These are phyloP conservation scores for Aspergillus phoenicis DNA, from an alignment of 2,329 filamentous ascomycete genomes.

Conservation along the genomic window DNA sequence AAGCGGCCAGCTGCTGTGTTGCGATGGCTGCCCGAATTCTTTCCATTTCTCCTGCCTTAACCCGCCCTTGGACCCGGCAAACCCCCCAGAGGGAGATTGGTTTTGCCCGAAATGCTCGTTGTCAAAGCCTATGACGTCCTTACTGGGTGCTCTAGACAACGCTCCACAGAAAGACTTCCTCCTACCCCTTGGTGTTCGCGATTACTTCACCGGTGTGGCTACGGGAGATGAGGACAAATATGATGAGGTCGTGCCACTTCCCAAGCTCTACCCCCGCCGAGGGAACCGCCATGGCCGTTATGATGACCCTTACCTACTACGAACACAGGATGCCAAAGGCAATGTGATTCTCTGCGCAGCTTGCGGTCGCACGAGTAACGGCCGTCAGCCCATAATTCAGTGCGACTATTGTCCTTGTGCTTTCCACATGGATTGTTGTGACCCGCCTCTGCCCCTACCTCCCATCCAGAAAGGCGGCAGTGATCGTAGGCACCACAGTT, in stretches of 20 bases:
- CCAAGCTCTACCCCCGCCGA: constrained; percentile 26
- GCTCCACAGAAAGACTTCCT: constrained; percentile 72
- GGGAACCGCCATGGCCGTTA: constrained; percentile 27
- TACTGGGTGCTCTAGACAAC: constrained; percentile 67
- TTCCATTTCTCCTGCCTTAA: constrained; percentile 91
- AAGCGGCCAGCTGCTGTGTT: constrained; percentile 84
- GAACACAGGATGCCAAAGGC: constrained; percentile 70
- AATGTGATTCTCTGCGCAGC: constrained; percentile 75
- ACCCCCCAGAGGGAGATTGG: constrained; percentile 73
- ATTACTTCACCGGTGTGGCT: constrained; percentile 77
- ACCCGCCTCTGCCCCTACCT: constrained; percentile 78
- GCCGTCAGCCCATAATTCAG: constrained; percentile 73
- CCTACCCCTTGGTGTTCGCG: constrained; percentile 70
- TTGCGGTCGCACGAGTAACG: constrained; percentile 68
- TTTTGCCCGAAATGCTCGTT: constrained; percentile 68
- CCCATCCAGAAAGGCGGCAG: constrained; percentile 58
- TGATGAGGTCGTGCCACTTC: constrained; percentile 62
- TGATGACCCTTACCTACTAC: constrained; percentile 43
- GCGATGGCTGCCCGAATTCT: constrained; percentile 85
- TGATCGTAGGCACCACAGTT: constrained; percentile 66
- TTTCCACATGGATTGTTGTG: constrained; percentile 92
- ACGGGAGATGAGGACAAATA: constrained; percentile 79
- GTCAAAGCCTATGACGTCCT: constrained; percentile 62
- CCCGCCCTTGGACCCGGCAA: constrained; percentile 68
- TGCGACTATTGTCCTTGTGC: constrained; percentile 80